phyloP scores from a whole-genome alignment of 352 stramenopile species.

The Stramenopiles sp. region DNA sequence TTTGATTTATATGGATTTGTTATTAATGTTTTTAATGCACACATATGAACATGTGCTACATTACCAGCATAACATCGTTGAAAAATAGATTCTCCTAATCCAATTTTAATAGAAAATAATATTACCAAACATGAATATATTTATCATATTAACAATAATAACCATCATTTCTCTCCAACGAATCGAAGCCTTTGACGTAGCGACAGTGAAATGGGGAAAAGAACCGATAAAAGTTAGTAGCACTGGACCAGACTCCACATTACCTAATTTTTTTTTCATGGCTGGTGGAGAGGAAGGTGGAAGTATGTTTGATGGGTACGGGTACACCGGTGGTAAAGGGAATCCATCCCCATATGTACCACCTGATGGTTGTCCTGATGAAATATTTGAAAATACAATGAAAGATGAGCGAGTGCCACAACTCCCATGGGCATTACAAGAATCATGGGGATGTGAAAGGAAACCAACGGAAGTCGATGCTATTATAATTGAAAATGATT shows the following conservation, averaged over 20 bases:
- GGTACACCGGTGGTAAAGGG: constrained; percentile 10
- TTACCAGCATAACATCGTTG: background rate
- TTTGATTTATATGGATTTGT: background rate
- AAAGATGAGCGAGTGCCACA: constrained; percentile 17
- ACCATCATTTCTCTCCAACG: background rate
- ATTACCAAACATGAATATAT: too few relatives aligned
- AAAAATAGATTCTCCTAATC: background rate
- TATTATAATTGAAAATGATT: constrained; percentile 12
- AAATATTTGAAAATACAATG: constrained; percentile 20
- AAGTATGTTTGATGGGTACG: background rate
- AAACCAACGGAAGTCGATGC: constrained; percentile 12
- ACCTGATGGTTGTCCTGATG: constrained; percentile 15
- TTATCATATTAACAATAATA: too few relatives aligned
- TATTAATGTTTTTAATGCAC: background rate
- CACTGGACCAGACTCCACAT: background rate
- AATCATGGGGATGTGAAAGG: constrained; percentile 17
- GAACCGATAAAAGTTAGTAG: background rate
- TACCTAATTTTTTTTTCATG: background rate
- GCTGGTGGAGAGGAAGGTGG: background rate
- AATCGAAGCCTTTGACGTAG: background rate
- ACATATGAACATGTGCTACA: background rate
- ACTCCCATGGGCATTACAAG: constrained; percentile 17
- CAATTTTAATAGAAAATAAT: too few relatives aligned
- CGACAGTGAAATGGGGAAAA: background rate
- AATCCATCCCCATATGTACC: constrained; percentile 13